Evolutionary conservation across 2,329 filamentous ascomycete species (phyloP).

Genomic region (Domatiomyces globalis): DNA sequence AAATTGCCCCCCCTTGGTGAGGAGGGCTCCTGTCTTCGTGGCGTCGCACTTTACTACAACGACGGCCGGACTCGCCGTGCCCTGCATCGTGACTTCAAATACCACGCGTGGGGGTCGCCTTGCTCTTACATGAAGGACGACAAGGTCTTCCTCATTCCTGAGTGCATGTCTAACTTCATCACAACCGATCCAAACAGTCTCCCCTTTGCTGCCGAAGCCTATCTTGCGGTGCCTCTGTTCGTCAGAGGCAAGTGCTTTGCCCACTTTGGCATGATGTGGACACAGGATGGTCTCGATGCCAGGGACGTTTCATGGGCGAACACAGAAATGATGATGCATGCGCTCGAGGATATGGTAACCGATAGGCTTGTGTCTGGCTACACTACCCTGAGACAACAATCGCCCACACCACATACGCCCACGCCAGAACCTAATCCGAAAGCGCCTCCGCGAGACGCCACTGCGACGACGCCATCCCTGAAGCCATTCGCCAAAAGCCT

Average conservation of each 20-base stretch:
- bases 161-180: conserved; percentile 44
- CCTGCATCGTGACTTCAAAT: conserved; percentile 47
- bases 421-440: conserved; percentile 19
- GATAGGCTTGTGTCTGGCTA: conserved; percentile 42
- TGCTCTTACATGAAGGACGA: conserved; percentile 58
- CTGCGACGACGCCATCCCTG: conserved; percentile 48
- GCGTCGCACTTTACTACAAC: conserved; percentile 52
- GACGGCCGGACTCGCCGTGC: conserved; percentile 40
- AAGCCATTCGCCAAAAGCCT: conserved; percentile 59
- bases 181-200: conserved; percentile 47
- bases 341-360: conserved; percentile 52
- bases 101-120: conserved; percentile 50
- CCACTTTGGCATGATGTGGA: conserved; percentile 62
- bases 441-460: conserved; percentile 40
- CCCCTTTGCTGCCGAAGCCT: conserved; percentile 50
- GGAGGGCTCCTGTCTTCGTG: conserved; percentile 49
- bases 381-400: conserved; percentile 29
- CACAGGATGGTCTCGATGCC: conserved; percentile 42
- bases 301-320: conserved; percentile 50
- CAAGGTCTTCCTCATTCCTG: conserved; percentile 55
- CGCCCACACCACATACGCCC: conserved; percentile 17
- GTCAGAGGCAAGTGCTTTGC: conserved; percentile 52
- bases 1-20: conserved; percentile 49
- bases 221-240: conserved; percentile 52
- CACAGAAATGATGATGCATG: conserved; percentile 53